A percentile compares a stretch with the other conserved stretches of the same genome.
Conservation (phyloP, 768 basidiomycete genomes). For the Lactarius sp. region DNA sequence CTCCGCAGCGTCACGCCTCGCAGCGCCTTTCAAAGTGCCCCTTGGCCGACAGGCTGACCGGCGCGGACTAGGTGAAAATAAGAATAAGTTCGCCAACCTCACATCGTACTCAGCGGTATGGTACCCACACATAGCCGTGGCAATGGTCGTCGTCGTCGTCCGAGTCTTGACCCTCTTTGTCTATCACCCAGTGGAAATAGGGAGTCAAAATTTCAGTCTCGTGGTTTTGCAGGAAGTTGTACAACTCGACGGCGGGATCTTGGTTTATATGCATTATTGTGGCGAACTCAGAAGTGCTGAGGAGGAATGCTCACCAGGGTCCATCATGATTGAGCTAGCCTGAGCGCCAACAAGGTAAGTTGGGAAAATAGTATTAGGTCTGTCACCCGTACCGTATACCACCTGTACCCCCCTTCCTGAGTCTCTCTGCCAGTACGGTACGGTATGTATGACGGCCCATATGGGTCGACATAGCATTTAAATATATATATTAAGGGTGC, state of each 20-base stretch:
- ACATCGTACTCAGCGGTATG: background rate
- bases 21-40: background rate
- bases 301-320: background rate
- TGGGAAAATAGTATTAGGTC: no score
- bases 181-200: background rate
- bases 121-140: background rate
- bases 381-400: no score
- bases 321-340: background rate
- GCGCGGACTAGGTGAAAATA: background rate
- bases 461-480: no score
- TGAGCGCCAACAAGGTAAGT: no score
- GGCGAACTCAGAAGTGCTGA: background rate
- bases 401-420: no score
- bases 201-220: background rate
- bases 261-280: background rate
- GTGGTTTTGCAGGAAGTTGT: constrained; percentile 1
- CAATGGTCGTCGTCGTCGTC: no score
- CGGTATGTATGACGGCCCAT: no score
- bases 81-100: background rate
- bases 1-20: background rate
- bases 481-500: no score
- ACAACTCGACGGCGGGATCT: background rate
- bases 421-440: no score
- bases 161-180: background rate
- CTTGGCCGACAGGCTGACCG: background rate